phyloP scores from a whole-genome alignment of 176 grass and related monocot genomes.

The Oropetium thomaeum region DNA sequence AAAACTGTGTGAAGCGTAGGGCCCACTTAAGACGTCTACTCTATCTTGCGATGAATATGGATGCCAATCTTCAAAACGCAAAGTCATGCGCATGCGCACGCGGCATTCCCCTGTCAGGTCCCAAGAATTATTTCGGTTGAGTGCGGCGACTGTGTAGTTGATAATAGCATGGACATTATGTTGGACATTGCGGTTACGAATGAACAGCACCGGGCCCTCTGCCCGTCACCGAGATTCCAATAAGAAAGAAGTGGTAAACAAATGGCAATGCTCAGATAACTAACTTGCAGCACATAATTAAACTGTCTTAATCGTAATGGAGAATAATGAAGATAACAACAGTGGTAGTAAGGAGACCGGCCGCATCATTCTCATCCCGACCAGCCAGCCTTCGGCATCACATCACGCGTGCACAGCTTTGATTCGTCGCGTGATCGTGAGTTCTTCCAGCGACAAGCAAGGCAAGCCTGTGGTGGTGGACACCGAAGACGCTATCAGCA shows the following conservation, averaged over 20 bases:
- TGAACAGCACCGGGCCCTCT: neutral
- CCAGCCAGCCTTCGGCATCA: constrained; percentile 20
- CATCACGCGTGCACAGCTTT: constrained; percentile 17
- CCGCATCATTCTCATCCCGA: neutral
- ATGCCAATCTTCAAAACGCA: no score
- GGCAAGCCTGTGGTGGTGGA: no score
- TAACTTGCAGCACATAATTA: neutral
- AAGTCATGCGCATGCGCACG: no score
- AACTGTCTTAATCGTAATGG: no score
- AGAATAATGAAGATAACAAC: neutral
- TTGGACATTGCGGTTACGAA: no score
- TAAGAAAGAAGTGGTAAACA: neutral
- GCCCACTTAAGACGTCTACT: no score
- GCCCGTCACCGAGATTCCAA: neutral
- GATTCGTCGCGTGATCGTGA: constrained; percentile 22
- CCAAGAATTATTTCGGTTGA: no score
- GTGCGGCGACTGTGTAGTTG: no score
- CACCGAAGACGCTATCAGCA: neutral
- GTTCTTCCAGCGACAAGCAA: no score
- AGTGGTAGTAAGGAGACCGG: neutral
- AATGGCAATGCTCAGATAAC: neutral
- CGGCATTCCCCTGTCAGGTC: no score
- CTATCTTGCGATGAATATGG: no score
- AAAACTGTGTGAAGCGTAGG: neutral
- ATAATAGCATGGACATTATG: no score